Base-by-base conservation (phyloP, 257 asterid genomes). In the Solanum dulcamara region DNA sequence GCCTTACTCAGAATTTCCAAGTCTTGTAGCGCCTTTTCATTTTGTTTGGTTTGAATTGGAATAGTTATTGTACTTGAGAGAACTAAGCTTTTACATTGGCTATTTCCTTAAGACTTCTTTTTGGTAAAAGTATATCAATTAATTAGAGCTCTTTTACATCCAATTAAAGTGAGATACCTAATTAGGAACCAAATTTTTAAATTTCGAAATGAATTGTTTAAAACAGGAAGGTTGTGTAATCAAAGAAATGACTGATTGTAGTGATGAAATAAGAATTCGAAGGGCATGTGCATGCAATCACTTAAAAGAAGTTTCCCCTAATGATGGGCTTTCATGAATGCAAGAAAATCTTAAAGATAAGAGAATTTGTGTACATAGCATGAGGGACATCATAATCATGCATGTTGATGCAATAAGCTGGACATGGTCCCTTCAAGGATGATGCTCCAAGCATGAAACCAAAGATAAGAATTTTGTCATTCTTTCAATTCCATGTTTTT, bases 311-410 rank as follows among this genome's bases (percentile, higher is more conserved):
- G 81, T 22, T 24, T 85, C 70, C 70, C 66, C 51, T 50, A 64
- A 26, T 79, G 50, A 80, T 64, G 84, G 79, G 80, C 3, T 77
- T 44, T 84, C 84, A 80, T 44, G 44, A 14, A 62, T 12, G 85
- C 82, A 77, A 50, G 37, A 44, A 88, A 71, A 67, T 68, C 51
- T 35, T 38, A 77, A 77, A 77, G 84, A 72, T 37, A 67, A 32
- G 28, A 37, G 84, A 71, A 75, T 85, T 55, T 79, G 64, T 89
- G 93, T 87, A 88, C 86, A 85, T 86, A 87, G 90, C 92, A 88
- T 90, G 93, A 94, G 93, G 84, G 88, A 86, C 96, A 92, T 91
- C 93, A 91, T 92, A 89, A 74, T 89, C 91, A 91, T 90, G 77
- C 91, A 91, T 90, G 77, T 92, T 91, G 94, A 90, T 92, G 94